phyloP scores from a whole-genome alignment of 2,329 filamentous ascomycete species.

The Ilyonectria destructans region DNA sequence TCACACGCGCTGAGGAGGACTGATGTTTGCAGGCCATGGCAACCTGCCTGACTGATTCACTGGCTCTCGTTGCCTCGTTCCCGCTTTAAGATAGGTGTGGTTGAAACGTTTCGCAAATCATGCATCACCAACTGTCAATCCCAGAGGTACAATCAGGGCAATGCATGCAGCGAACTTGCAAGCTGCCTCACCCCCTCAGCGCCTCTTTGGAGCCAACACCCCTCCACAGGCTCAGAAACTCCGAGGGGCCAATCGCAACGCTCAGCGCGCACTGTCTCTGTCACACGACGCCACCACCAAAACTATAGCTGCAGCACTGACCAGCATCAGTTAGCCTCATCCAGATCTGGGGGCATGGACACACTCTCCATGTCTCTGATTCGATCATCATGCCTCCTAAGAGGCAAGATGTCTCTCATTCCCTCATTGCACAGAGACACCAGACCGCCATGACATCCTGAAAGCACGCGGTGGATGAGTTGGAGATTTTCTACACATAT shows the following conservation, averaged over 20 bases:
- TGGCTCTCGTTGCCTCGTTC: neutral
- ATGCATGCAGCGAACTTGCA: conserved; percentile 14
- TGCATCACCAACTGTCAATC: neutral
- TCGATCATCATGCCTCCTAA: conserved; percentile 24
- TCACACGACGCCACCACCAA: conserved; percentile 37
- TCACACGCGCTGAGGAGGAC: neutral
- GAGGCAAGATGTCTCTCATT: conserved; percentile 36
- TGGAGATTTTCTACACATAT: conserved; percentile 3
- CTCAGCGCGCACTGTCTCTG: conserved; percentile 34
- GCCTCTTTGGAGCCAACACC: conserved; percentile 5
- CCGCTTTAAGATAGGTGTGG: neutral
- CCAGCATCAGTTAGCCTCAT: conserved; percentile 41
- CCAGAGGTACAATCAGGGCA: neutral
- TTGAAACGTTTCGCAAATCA: neutral
- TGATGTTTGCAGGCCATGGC: neutral
- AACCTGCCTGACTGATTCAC: neutral
- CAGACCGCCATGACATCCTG: conserved; percentile 18
- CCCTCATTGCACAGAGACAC: conserved; percentile 24
- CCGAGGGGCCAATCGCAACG: conserved; percentile 21
- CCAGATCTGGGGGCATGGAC: conserved; percentile 28
- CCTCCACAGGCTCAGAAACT: conserved; percentile 10
- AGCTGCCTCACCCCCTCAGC: conserved; percentile 1
- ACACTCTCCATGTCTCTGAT: conserved; percentile 31
- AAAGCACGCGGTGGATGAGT: neutral
- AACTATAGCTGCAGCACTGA: conserved; percentile 38